Percentiles rank a stretch among this genome's conserved stretches.
Conservation (phyloP, 208 protist species). For the Tritrichomonas musculus region DNA sequence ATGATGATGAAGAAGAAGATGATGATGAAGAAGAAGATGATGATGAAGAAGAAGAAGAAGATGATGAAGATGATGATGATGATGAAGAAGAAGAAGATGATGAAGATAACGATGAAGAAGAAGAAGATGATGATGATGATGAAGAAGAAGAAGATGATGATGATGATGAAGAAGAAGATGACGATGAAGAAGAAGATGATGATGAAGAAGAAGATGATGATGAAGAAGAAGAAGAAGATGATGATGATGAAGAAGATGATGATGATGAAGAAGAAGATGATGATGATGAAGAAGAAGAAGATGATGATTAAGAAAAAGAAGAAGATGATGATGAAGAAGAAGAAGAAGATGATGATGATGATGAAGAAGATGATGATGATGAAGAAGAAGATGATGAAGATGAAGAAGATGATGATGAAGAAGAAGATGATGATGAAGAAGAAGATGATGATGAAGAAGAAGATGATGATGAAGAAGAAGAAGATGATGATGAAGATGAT, state of each 20-base stretch:
- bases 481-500: background rate
- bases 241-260: background rate
- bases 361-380: slow-evolving; percentile 15
- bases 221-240: slow-evolving; percentile 13
- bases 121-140: background rate
- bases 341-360: slow-evolving; percentile 13
- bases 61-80: background rate
- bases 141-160: slow-evolving; percentile 13
- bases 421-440: slow-evolving; percentile 6
- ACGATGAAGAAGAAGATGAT: background rate
- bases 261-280: slow-evolving; percentile 3
- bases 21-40: background rate
- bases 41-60: background rate
- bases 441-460: slow-evolving; percentile 3
- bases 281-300: background rate
- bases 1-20: too few species aligned
- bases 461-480: slow-evolving; percentile 3
- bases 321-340: too few species aligned
- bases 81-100: background rate
- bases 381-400: background rate
- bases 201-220: slow-evolving; percentile 3
- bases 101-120: background rate
- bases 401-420: background rate
- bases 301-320: too few species aligned
- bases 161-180: background rate